Percentiles rank a stretch among this genome's conserved stretches.
phyloP scores from a whole-genome alignment of 208 protist species.

The Phytomonas sp. region DNA sequence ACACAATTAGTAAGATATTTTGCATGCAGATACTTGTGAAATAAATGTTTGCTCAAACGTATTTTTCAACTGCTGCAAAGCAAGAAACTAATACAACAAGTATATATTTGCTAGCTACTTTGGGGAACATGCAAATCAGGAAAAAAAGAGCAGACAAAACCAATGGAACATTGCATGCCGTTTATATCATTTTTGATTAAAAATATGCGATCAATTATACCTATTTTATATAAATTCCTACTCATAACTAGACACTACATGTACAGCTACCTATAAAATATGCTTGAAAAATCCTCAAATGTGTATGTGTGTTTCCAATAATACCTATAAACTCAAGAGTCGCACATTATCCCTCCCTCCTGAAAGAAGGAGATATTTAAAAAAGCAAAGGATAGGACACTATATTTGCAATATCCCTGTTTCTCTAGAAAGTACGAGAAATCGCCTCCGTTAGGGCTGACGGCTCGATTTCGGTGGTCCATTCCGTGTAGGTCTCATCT shows the following conservation, averaged over 20 bases:
- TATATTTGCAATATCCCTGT: neutral
- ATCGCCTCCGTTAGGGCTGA: slow-evolving; percentile 77
- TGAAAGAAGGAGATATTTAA: neutral
- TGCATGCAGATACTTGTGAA: neutral
- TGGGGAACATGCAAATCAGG: neutral
- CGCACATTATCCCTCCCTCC: neutral
- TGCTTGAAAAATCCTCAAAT: neutral
- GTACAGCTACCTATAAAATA: neutral
- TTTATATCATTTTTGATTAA: neutral
- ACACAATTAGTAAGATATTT: neutral
- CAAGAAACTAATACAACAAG: neutral
- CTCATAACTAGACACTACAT: neutral
- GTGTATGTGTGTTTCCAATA: neutral
- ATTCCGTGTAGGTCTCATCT: slow-evolving; percentile 81
- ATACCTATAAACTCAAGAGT: neutral
- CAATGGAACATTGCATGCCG: neutral
- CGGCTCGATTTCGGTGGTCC: slow-evolving; percentile 67
- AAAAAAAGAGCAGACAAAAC: neutral
- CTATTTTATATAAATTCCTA: neutral
- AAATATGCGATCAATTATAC: neutral
- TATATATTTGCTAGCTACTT: neutral
- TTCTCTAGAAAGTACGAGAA: slow-evolving; percentile 48
- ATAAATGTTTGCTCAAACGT: neutral
- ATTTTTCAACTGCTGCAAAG: neutral
- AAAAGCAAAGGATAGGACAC: slow-evolving; percentile 10